Percentiles rank a stretch among this genome's conserved stretches.
Conservation (phyloP, 169 alveolate species). For the Perkinsus marinus region DNA sequence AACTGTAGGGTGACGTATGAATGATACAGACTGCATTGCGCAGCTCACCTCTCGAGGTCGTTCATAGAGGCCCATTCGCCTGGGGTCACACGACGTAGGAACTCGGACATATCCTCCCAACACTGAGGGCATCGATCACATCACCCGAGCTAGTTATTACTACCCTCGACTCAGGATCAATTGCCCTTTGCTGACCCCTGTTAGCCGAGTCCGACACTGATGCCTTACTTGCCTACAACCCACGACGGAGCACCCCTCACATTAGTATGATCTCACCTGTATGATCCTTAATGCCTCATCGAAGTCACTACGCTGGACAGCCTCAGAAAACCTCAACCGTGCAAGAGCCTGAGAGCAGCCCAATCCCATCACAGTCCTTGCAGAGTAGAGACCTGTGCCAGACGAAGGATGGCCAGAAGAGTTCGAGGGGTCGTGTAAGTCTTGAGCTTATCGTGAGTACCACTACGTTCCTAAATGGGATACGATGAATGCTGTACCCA, state of each 20-base stretch:
- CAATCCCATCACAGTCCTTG: background rate
- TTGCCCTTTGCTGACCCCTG: background rate
- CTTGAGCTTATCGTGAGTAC: conserved; percentile 53
- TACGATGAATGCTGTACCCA: background rate
- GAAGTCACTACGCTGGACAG: conserved; percentile 74
- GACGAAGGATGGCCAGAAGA: conserved; percentile 79
- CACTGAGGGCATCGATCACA: background rate
- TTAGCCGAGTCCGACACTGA: background rate
- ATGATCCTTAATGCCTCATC: conserved; percentile 85
- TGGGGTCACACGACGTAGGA: background rate
- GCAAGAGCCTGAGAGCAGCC: conserved; percentile 54
- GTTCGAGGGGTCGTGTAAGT: conserved; percentile 92
- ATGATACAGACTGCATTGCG: background rate
- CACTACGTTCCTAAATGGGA: background rate
- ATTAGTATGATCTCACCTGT: background rate
- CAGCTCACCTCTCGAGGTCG: background rate
- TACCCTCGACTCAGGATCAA: background rate
- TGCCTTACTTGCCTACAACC: background rate
- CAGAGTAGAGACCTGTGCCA: conserved; percentile 53
- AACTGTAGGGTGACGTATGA: background rate
- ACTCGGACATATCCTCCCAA: background rate
- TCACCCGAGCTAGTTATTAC: background rate
- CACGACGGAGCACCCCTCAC: background rate
- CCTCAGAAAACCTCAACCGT: conserved; percentile 74
- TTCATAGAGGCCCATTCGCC: background rate